A percentile compares a stretch with the other conserved stretches of the same genome.
Conservation (phyloP, 2,329 filamentous ascomycete genomes). For the Ambrosiella xylebori region DNA sequence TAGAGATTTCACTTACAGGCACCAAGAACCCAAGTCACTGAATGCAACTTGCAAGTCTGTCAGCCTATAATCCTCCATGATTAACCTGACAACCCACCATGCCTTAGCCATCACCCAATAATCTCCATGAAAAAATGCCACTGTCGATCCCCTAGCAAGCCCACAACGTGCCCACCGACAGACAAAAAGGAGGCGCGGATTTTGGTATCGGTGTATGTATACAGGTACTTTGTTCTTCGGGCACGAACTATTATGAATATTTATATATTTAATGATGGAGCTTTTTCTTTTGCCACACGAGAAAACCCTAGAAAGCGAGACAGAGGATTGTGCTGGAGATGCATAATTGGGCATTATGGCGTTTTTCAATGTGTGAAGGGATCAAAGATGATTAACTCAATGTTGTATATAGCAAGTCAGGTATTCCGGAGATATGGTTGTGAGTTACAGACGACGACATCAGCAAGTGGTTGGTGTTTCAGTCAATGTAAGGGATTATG, state of each 20-base stretch:
- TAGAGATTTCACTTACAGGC: no score
- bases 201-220: background rate
- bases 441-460: background rate
- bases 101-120: background rate
- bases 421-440: background rate
- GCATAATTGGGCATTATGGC: background rate
- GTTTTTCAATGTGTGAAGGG: background rate
- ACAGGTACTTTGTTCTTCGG: no score
- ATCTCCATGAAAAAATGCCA: background rate
- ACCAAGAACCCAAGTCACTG: no score
- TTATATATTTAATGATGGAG: background rate
- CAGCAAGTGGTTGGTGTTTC: no score
- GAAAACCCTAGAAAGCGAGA: background rate
- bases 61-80: no score
- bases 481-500: no score
- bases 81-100: background rate
- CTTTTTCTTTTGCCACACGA: background rate
- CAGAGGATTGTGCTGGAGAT: background rate
- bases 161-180: background rate
- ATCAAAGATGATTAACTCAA: background rate
- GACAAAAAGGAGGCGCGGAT: background rate
- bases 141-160: background rate
- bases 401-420: background rate
- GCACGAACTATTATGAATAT: no score
- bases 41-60: no score